A percentile compares a stretch with the other conserved stretches of the same genome.
Evolutionary conservation across 441 rosid genomes (phyloP).

Genomic region (Adansonia gregorii): DNA sequence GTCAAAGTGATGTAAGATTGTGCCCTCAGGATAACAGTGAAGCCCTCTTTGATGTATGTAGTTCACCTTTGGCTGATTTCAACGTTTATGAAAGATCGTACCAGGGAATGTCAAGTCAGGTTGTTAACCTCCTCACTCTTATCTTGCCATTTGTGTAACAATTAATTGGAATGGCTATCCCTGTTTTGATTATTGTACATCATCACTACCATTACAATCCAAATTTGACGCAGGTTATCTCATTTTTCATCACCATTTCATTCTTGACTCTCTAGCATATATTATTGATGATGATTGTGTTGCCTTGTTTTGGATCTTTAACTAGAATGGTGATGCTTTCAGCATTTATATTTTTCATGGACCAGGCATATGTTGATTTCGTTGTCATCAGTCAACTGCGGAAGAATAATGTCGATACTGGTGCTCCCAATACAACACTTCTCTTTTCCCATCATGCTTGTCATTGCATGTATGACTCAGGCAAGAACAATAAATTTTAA

Average conservation of each 20-base stretch:
- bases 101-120: conserved; percentile 64
- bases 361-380: conserved; percentile 78
- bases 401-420: conserved; percentile 42
- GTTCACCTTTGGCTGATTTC: conserved; percentile 80
- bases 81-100: conserved; percentile 72
- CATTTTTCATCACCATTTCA: conserved; percentile 7
- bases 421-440: conserved; percentile 43
- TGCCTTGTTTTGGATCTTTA: conserved; percentile 5
- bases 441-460: conserved; percentile 82
- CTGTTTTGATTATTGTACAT: neutral
- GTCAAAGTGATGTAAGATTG: conserved; percentile 59
- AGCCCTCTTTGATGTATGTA: conserved; percentile 53
- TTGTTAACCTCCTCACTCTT: conserved; percentile 33
- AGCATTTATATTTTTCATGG: conserved; percentile 29
- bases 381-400: conserved; percentile 61
- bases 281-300: neutral
- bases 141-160: neutral
- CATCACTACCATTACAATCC: neutral
- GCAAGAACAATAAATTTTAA: conserved; percentile 1
- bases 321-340: conserved; percentile 16
- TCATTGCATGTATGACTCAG: conserved; percentile 65
- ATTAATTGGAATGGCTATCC: neutral
- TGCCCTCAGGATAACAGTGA: conserved; percentile 46
- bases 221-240: neutral
- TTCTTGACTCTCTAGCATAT: conserved; percentile 13